A percentile compares a stretch with the other conserved stretches of the same genome.
These are phyloP conservation scores for Colletotrichum sp. DNA, from an alignment of 2,329 filamentous ascomycete genomes.

Conservation along the genomic window DNA sequence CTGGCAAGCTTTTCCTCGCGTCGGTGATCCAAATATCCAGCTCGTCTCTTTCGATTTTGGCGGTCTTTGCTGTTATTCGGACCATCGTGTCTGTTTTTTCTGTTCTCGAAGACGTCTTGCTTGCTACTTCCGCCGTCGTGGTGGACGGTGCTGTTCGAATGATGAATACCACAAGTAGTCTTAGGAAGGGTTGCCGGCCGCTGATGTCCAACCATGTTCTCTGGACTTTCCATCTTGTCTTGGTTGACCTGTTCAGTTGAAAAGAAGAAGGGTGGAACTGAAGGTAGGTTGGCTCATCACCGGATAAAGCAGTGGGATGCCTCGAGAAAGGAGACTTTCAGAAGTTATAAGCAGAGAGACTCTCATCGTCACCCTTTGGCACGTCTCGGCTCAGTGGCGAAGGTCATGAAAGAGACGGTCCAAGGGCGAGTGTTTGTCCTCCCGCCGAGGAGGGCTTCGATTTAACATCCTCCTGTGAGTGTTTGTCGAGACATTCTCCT, in stretches of 20 bases:
- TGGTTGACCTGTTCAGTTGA: neutral
- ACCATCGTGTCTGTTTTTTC: neutral
- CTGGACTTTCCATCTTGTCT: neutral
- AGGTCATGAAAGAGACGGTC: neutral
- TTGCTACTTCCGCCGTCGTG: neutral
- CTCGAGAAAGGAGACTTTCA: neutral
- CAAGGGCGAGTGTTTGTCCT: neutral
- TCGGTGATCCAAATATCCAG: rapidly evolving
- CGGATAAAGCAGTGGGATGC: neutral
- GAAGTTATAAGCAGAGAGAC: neutral
- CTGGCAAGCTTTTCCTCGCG: neutral
- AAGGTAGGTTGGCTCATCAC: neutral
- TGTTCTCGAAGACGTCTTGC: neutral
- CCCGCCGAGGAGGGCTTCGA: neutral
- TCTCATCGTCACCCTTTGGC: neutral
- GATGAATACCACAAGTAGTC: neutral
- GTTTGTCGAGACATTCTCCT: neutral
- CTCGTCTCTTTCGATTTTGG: neutral
- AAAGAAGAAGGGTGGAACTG: neutral
- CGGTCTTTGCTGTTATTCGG: neutral
- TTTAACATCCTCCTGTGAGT: neutral
- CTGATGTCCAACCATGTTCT: neutral
- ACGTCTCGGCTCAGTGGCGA: neutral
- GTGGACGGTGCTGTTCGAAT: neutral
- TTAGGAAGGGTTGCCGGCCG: neutral